These are phyloP conservation scores for Lathyrus tuberosus DNA, from an alignment of 306 rosid species.

Conservation along the genomic window DNA sequence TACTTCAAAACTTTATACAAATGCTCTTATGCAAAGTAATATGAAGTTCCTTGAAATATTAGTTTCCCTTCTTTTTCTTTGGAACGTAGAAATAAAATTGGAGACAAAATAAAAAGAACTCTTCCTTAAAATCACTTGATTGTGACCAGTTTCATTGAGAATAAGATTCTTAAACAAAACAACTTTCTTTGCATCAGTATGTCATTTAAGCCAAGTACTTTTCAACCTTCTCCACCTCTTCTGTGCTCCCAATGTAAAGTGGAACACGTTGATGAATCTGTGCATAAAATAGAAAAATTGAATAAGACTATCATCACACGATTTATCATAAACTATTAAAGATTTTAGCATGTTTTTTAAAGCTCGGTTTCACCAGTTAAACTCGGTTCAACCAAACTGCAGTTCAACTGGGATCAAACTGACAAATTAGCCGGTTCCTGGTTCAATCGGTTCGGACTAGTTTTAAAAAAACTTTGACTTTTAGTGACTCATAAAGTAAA, in stretches of 20 bases:
- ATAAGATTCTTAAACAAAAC: conserved; percentile 37
- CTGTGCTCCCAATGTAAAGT: conserved; percentile 82
- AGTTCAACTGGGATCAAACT: not conserved
- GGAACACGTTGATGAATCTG: conserved; percentile 99
- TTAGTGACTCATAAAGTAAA: not conserved
- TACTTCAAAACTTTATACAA: not conserved
- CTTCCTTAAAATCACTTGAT: conserved; percentile 34
- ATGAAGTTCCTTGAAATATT: not conserved
- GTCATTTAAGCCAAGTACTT: conserved; percentile 70
- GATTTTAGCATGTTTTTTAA: not conserved
- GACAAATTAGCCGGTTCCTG: not conserved
- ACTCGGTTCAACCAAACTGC: not conserved
- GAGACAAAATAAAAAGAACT: not conserved
- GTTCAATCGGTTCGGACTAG: not conserved
- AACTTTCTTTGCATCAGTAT: conserved; percentile 30
- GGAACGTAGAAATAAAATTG: conserved; percentile 16
- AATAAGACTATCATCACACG: conserved; percentile 4
- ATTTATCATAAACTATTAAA: not conserved
- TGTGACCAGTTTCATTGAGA: conserved; percentile 29
- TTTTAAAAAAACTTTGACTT: not conserved
- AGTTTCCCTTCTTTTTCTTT: conserved; percentile 2
- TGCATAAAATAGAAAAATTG: conserved; percentile 11
- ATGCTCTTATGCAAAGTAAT: conserved; percentile 10
- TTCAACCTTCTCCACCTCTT: conserved; percentile 92
- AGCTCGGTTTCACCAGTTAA: too few species aligned